Base-by-base conservation (phyloP, 495 filamentous ascomycete species). In the Penicillium dipodomyicola region DNA sequence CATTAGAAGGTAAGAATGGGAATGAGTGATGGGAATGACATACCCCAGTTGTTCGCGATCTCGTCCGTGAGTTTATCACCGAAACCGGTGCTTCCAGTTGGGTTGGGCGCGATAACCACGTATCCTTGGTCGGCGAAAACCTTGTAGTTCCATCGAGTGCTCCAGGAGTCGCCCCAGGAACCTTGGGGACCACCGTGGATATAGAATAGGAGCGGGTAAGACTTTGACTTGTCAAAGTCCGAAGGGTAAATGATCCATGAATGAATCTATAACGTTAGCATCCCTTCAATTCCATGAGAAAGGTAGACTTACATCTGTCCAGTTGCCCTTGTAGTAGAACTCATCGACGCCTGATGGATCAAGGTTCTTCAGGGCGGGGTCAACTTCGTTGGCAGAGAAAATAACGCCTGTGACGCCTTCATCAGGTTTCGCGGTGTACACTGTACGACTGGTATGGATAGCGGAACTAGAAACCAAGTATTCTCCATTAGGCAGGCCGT, bases 111-210 rank as follows among this genome's bases (percentile, higher is more conserved):
- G 46, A 83, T 67, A 22, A 83, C 80, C 42, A 84, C 73, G 57
- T 83, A 84, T 41, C 80, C 81, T 64, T 84, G 80, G 51, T 84
- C 81, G 15, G 81, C 81, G 55, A 76, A 82, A 47, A 79, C 73
- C 52, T 77, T 78, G 30, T 66, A 69, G 58, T 82, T 83, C 77
- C 78, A 83, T 2, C 77, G 65, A 6, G 65, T 76, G 52, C 69
- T 75, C 81, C 81, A 84, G 19, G 66, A 72, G 61, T 82, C 72
- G 15, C 52, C 61, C 73, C 76, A 80, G 14, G 74, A 68, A 30
- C 75, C 68, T 62, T 82, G 80, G 15, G 81, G 81, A 14, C 80
- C 80, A 51, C 80, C 79, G 59, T 84, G 81, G 45, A 84, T 72
- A 47, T 74, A 75, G 63, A 74, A 76, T 7, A 76, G 60, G 0